These are phyloP conservation scores for Sclerotinia minor DNA, from an alignment of 2,329 filamentous ascomycete species.

Conservation along the genomic window DNA sequence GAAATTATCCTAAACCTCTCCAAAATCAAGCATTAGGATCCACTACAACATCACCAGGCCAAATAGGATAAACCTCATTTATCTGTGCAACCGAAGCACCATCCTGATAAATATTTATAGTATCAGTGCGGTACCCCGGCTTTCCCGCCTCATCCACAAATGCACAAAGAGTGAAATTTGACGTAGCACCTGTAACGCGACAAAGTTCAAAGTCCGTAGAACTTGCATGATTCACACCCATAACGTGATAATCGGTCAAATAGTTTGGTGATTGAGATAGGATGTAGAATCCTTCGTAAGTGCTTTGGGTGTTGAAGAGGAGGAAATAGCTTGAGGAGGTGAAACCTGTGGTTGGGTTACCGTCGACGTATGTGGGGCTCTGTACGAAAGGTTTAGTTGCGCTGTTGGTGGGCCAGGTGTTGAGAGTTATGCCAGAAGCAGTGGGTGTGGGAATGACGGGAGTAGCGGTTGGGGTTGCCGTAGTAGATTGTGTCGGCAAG, in stretches of 20 bases:
- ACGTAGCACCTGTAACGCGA: background rate
- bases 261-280: conserved; percentile 1
- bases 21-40: background rate
- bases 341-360: background rate
- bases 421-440: background rate
- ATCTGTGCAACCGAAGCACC: background rate
- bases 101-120: background rate
- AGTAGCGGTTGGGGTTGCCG: background rate
- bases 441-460: background rate
- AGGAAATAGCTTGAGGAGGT: background rate
- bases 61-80: conserved; percentile 13
- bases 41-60: background rate
- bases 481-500: background rate
- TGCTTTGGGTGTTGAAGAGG: background rate
- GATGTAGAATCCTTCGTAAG: conserved; percentile 12
- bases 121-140: background rate
- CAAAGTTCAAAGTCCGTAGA: background rate
- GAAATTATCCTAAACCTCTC: background rate
- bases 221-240: background rate
- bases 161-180: conserved; percentile 15
- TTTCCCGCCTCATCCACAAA: conserved; percentile 5
- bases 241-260: background rate
- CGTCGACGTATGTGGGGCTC: background rate
- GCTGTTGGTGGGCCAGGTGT: background rate
- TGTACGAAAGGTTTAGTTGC: background rate